These are phyloP conservation scores for Funneliformis geosporum DNA, from an alignment of 192 early-diverging fungal genomes.

Conservation along the genomic window DNA sequence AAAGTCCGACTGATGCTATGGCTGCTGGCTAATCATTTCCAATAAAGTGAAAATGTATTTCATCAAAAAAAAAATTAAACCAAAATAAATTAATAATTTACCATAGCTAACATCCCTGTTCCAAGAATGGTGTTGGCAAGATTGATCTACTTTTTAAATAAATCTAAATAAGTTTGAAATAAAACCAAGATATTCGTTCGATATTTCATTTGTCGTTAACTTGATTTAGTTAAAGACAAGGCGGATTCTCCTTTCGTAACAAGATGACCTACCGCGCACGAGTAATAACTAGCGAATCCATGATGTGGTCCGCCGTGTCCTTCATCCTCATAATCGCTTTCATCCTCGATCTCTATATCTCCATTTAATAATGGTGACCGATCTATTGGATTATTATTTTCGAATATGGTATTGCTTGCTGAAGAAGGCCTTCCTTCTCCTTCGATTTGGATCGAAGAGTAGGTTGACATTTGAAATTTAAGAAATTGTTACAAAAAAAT, in stretches of 20 bases:
- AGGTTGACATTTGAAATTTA: constrained; percentile 15
- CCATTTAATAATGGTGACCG: not conserved
- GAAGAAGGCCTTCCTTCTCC: not conserved
- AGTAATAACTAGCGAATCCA: constrained; percentile 2
- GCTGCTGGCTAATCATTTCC: constrained; percentile 67
- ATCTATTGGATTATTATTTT: not conserved
- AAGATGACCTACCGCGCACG: constrained; percentile 21
- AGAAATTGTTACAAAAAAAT: too few species aligned
- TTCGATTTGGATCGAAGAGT: constrained; percentile 3
- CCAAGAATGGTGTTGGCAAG: constrained; percentile 95
- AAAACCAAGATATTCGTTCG: not conserved
- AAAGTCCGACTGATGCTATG: constrained; percentile 80
- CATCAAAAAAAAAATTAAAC: not conserved
- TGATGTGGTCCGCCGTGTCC: not conserved
- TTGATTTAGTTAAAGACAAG: too few species aligned
- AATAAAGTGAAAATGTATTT: not conserved
- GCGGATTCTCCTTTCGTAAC: not conserved
- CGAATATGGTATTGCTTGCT: not conserved
- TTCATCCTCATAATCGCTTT: not conserved
- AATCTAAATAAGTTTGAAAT: constrained; percentile 26
- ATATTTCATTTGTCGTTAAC: not conserved
- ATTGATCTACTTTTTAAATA: constrained; percentile 71
- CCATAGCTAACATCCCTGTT: constrained; percentile 98
- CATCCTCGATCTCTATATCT: not conserved
- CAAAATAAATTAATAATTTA: constrained; percentile 42